Evolutionary conservation across 2,329 filamentous ascomycete species (phyloP).

Genomic region (Fusarium chaquense): DNA sequence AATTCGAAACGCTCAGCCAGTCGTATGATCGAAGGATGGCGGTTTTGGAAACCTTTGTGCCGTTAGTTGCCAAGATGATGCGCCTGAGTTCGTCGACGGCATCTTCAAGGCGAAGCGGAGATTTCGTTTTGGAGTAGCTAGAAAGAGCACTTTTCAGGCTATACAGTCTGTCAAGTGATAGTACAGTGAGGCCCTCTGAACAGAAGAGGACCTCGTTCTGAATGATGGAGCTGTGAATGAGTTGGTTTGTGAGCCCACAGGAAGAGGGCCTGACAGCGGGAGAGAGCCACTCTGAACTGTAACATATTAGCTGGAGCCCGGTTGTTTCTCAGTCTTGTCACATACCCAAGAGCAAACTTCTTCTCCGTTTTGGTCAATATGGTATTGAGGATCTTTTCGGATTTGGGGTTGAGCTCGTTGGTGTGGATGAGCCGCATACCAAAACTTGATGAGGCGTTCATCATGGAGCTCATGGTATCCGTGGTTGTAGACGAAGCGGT

Average conservation of each 20-base stretch:
- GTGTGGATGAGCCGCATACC: conserved; percentile 65
- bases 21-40: conserved; percentile 68
- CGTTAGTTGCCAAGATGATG: conserved; percentile 66
- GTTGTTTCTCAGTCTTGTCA: not conserved
- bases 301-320: conserved; percentile 17
- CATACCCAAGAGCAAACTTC: conserved; percentile 58
- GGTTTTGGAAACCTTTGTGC: conserved; percentile 61
- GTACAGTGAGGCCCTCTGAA: conserved; percentile 68
- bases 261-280: conserved; percentile 57
- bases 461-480: conserved; percentile 48
- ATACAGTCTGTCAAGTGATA: conserved; percentile 72
- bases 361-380: conserved; percentile 65
- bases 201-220: conserved; percentile 73
- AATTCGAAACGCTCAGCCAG: conserved; percentile 65
- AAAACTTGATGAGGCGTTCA: conserved; percentile 54
- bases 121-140: conserved; percentile 64
- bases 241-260: conserved; percentile 61
- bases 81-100: conserved; percentile 73
- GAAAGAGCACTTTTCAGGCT: conserved; percentile 72
- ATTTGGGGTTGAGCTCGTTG: conserved; percentile 58
- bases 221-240: conserved; percentile 67
- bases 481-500: conserved; percentile 56
- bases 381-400: conserved; percentile 61
- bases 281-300: conserved; percentile 58
- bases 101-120: conserved; percentile 64